Evolutionary conservation across 2,329 filamentous ascomycete genomes (phyloP), one percentile per base, ranked within the genome.

Genomic region (Fusarium buxicola): DNA sequence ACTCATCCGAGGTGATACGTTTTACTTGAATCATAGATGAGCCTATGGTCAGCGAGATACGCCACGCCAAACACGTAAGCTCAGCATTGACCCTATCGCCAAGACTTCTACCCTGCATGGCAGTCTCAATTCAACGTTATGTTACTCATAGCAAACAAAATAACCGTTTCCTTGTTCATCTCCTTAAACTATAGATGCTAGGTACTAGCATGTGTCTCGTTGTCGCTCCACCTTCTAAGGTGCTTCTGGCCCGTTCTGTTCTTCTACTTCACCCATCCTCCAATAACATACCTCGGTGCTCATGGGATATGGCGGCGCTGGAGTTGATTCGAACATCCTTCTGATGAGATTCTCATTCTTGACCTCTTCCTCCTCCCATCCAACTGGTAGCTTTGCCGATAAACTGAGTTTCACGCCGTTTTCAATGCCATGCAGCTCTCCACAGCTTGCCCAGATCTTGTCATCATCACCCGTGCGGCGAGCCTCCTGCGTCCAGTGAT

Each of bases 51-150:
- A 49, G 46, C 39, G 27, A 51, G 53, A 57, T 40, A 47, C 51
- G 54, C 66, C 64, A 63, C 51, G 57, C 48, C 54, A 60, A 62
- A 69, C 54, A 65, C 65, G 65, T 68, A 58, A 69, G 66, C 63
- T 57, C 49, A 50, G 61, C 36, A 47, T 65, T 58, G 60, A 34
- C 50, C 60, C 49, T 49, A 64, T 58, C 57, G 48, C 44, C 61
- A 65, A 49, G 60, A 30, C 8, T 13, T 27, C 21, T 65, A 63
- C 49, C 56, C 46, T 55, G 30, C 38, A 48, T 41, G 52, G 44
- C 57, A 50, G 59, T 63, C 58, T 34, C 32, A 55, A 63, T 58
- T 44, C 41, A 38, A 55, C 35, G 43, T n/a, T n/a, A n/a, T n/a
- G n/a, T n/a, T n/a, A n/a, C n/a, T n/a, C n/a, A n/a, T n/a, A n/a